Evolutionary conservation across 2,329 filamentous ascomycete species (phyloP), one percentile per base, ranked within the genome.

Genomic region (Monosporascus sp.): DNA sequence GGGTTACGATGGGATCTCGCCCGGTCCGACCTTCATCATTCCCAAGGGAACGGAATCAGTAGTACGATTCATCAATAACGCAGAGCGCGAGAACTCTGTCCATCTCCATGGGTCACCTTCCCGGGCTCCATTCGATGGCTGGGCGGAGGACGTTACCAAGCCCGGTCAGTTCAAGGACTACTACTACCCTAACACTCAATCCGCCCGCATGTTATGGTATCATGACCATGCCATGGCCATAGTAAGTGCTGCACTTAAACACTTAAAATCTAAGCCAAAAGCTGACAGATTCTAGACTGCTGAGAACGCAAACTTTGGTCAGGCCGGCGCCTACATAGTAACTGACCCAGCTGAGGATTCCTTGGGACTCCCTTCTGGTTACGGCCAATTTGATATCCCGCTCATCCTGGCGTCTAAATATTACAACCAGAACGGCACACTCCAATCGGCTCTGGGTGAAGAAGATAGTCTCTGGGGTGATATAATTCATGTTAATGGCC

Each of bases 161-260:
- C 73, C 75, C 0, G 78, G 78, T 1, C 68, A 84, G 59, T 82
- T 77, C 66, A 84, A 85, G 63, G 82, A 64, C 49, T 64, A 85
- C 63, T 85, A 83, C 63, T 85, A 82, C 58, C 80, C 81, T 9
- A 85, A 84, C 62, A 68, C 64, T 15, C 76, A 83, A 61, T 72
- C 70, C 40, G 78, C 74, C 1, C 73, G 81, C 38, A 72, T 78
- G 0, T 70, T 83, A 31, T 85, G 81, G 81, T 84, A 84, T 58
- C 80, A 84, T 58, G 78, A 77, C 55, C 70, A 72, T 52, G 70
- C 72, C 15, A 63, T 74, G 50, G 63, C 67, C 28, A 63, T 66
- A 22, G 68, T 68, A 44, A 59, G 67, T 22, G 1, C 14, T 38
- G 20, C 2, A 22, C 35, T 47, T 22, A 37, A 43, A 28, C 7